These are phyloP conservation scores for Solanum dulcamara DNA, from an alignment of 257 asterid species.

Conservation along the genomic window DNA sequence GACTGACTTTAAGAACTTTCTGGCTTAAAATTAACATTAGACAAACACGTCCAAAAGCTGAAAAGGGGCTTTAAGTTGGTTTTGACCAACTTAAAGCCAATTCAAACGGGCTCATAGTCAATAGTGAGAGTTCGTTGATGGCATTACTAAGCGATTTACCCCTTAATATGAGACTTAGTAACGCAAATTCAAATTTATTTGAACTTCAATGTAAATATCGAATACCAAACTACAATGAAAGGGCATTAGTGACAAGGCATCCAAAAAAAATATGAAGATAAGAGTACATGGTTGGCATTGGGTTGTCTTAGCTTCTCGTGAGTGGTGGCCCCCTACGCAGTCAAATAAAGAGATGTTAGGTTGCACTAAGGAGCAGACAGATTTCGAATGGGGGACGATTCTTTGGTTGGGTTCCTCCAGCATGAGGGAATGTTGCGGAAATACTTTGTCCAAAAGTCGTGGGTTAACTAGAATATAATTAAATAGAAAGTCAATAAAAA, in stretches of 20 bases:
- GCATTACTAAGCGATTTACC: neutral
- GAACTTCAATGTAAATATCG: neutral
- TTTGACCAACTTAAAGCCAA: too few species aligned
- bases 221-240: neutral
- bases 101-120: too few species aligned
- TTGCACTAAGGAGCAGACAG: constrained; percentile 7
- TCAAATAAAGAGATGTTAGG: constrained; percentile 2
- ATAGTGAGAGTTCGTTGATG: neutral
- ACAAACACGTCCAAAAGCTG: too few species aligned
- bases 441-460: neutral
- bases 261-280: neutral
- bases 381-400: constrained; percentile 8
- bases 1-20: too few species aligned
- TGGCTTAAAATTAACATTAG: too few species aligned
- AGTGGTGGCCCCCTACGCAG: constrained; percentile 37
- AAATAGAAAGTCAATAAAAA: too few species aligned
- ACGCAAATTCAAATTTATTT: rapidly evolving
- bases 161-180: rapidly evolving
- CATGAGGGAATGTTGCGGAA: neutral
- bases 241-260: neutral
- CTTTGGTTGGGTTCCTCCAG: neutral
- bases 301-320: constrained; percentile 29
- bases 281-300: neutral
- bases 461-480: neutral
- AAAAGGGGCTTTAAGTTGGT: too few species aligned